These are phyloP conservation scores for Tuber melanosporum DNA, from an alignment of 495 filamentous ascomycete species.

Conservation along the genomic window DNA sequence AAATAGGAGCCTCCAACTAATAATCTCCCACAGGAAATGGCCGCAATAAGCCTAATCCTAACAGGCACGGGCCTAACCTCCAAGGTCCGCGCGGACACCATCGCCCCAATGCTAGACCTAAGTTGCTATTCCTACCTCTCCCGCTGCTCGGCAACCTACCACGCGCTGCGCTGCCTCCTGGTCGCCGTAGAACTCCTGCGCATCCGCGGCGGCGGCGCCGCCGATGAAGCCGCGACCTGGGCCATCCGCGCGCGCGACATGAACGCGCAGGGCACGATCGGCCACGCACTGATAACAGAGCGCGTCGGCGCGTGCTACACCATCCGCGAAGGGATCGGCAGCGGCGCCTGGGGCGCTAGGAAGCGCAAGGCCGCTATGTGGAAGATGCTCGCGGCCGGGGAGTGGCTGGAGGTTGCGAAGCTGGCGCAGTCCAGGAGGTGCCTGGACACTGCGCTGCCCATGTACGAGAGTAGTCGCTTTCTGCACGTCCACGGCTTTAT, in stretches of 20 bases:
- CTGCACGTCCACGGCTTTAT: constrained; percentile 46
- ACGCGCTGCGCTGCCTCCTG: constrained; percentile 67
- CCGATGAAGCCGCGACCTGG: constrained; percentile 84
- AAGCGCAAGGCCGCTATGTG: constrained; percentile 82
- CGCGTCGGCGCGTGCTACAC: constrained; percentile 77
- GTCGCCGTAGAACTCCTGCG: constrained; percentile 75
- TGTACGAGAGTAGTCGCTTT: constrained; percentile 53
- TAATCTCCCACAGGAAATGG: constrained; percentile 65
- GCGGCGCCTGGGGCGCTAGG: constrained; percentile 61
- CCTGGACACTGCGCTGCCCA: constrained; percentile 60
- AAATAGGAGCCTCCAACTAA: not conserved
- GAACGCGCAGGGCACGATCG: constrained; percentile 63
- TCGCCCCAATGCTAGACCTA: constrained; percentile 79
- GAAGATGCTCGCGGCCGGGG: constrained; percentile 73
- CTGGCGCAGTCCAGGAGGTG: constrained; percentile 62
- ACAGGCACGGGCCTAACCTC: constrained; percentile 61
- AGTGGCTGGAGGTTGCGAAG: constrained; percentile 69
- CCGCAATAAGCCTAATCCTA: constrained; percentile 71
- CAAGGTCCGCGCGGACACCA: constrained; percentile 66
- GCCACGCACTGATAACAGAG: constrained; percentile 74
- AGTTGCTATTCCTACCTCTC: constrained; percentile 88
- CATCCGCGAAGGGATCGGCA: constrained; percentile 58
- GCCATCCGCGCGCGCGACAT: constrained; percentile 71
- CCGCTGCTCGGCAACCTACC: constrained; percentile 66
- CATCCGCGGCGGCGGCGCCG: constrained; percentile 65